Evolutionary conservation across 345 rosid genomes (phyloP).

Genomic region (Salix koriyanagi): DNA sequence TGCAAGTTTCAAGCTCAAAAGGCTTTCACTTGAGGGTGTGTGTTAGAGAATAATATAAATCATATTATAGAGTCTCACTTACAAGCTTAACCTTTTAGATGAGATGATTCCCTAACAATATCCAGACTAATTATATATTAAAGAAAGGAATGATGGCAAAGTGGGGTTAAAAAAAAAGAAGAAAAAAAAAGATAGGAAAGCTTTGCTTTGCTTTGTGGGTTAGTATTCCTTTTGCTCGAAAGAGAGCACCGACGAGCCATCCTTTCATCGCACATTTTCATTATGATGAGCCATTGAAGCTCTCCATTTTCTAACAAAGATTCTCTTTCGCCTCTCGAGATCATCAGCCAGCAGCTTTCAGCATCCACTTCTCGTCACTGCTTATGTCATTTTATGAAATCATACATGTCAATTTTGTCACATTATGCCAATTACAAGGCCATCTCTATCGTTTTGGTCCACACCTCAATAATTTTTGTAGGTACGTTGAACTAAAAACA

Average conservation of each 20-base stretch:
- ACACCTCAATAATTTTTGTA: background rate
- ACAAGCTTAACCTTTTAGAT: too few relatives aligned
- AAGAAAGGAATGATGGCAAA: background rate
- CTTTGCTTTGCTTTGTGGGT: background rate
- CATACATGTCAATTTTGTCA: background rate
- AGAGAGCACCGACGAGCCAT: background rate
- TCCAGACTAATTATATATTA: too few relatives aligned
- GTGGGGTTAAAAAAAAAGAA: background rate
- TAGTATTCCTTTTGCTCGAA: background rate
- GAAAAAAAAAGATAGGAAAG: background rate
- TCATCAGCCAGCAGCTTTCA: background rate
- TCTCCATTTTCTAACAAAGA: background rate
- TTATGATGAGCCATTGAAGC: background rate
- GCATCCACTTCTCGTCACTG: slow-evolving; percentile 13
- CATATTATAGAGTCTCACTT: too few relatives aligned
- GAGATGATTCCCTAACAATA: too few relatives aligned
- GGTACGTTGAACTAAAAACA: background rate
- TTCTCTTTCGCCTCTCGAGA: background rate
- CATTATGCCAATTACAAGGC: background rate
- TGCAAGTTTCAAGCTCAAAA: too few relatives aligned
- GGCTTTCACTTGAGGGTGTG: too few relatives aligned
- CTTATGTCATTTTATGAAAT: slow-evolving; percentile 5
- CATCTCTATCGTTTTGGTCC: background rate
- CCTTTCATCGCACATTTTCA: background rate
- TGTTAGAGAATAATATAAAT: too few relatives aligned